Evolutionary conservation across 1,284 basidiomycete genomes (phyloP).

Genomic region (Leccinum fallax): DNA sequence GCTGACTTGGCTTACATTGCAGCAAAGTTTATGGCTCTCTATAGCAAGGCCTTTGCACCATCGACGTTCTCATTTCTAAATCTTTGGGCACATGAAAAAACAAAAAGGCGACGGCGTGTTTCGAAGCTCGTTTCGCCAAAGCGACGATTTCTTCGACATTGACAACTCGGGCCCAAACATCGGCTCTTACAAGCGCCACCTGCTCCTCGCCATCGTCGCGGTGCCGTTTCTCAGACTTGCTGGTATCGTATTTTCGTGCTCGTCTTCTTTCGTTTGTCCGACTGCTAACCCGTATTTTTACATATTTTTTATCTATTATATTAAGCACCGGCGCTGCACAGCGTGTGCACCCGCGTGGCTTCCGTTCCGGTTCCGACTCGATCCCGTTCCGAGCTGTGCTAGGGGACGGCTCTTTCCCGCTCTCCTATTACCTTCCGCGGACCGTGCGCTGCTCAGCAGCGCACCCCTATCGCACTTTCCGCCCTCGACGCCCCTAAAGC

Average conservation of each 20-base stretch:
- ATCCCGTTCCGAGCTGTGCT: no score
- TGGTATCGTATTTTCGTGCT: conserved; percentile 17
- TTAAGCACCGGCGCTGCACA: no score
- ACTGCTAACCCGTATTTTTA: conserved; percentile 1
- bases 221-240: conserved; percentile 29
- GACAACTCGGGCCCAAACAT: conserved; percentile 14
- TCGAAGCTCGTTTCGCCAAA: conserved; percentile 34
- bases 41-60: conserved; percentile 23
- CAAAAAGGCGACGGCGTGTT: conserved; percentile 30
- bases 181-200: conserved; percentile 23
- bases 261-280: background rate
- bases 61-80: background rate
- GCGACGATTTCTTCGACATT: conserved; percentile 36
- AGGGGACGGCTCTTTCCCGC: no score
- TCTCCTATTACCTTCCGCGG: no score
- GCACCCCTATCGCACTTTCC: no score
- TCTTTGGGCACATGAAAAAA: background rate
- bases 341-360: no score
- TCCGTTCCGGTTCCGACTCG: no score
- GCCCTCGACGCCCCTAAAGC: no score
- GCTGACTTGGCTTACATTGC: background rate
- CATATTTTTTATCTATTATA: background rate
- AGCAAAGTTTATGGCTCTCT: conserved; percentile 34
- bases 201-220: conserved; percentile 22
- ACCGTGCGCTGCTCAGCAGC: no score